Base-by-base conservation (phyloP, 2,329 filamentous ascomycete genomes). In the Monosporascus sp. region DNA sequence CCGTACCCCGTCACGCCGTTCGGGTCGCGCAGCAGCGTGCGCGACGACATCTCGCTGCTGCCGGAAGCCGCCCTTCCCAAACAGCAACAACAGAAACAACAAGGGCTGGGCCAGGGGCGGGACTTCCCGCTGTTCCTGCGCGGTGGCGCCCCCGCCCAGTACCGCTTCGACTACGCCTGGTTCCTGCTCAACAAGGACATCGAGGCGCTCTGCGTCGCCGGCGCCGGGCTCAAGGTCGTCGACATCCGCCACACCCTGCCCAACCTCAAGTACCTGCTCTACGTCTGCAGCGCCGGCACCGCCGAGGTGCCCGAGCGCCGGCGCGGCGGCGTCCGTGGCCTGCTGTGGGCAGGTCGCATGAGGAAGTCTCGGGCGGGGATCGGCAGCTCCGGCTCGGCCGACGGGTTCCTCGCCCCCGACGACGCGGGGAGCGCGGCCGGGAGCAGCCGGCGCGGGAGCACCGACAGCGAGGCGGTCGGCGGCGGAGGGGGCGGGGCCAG, bases 111-210 rank as follows among this genome's bases (percentile, higher is more conserved):
- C 31, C 31, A 35, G 31, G 31, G 31, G 46, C 78, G 86, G 51
- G 85, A 84, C 6, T 99, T 96, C 63, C 94, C 94, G 0, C 79
- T 99, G 0, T 92, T 92, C 70, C 67, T 84, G 0, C 72, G 79
- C 2, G 80, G 81, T 17, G 81, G 80, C 71, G 88, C 74, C n/a
- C 80, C 65, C 2, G 84, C 91, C 0, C 84, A 91, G 46, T 97
- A 93, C 74, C 86, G 93, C 2, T 97, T 97, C 70, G 93, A 97
- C 63, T 99, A 97, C 68, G 94, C 80, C 11, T 94, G 96, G 67
- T 99, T 97, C 64, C 75, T 97, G n/a, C 79, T 99, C 16, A 97
- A 97, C 74, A 97, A 97, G 72, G 78, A 97, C 65, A 92, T 99
- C 52, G 92, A 97, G 62, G 72, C 78, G 0, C 74, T 87, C 3